A percentile compares a stretch with the other conserved stretches of the same genome.
Evolutionary conservation across 1,284 basidiomycete species (phyloP).

Genomic region (Ganoderma meredithae): DNA sequence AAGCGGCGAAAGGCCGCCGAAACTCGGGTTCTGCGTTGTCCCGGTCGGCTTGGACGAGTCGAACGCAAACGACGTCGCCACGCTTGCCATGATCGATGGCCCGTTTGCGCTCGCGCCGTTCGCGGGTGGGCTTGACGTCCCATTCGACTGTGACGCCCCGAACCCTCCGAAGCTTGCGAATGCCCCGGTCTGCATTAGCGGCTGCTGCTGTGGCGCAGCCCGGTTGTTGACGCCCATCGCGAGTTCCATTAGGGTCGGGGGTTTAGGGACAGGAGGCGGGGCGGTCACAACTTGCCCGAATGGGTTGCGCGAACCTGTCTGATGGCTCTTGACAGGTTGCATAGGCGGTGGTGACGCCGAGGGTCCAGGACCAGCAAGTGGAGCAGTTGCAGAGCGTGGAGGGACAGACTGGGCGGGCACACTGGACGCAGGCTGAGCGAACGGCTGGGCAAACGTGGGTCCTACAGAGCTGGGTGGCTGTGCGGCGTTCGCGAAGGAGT

Average conservation of each 20-base stretch:
- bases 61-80: slow-evolving; percentile 75
- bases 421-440: slow-evolving; percentile 30
- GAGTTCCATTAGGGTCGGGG: slow-evolving; percentile 85
- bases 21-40: slow-evolving; percentile 25
- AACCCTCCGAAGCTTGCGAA: slow-evolving; percentile 21
- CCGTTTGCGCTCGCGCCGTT: slow-evolving; percentile 40
- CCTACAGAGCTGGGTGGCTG: slow-evolving; percentile 19
- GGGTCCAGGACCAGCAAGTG: slow-evolving; percentile 47
- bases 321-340: slow-evolving; percentile 82
- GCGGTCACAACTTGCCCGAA: slow-evolving; percentile 82
- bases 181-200: slow-evolving; percentile 30
- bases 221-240: slow-evolving; percentile 55
- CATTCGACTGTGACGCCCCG: neutral
- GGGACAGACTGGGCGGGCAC: slow-evolving; percentile 41
- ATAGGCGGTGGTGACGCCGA: slow-evolving; percentile 48
- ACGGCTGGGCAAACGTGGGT: slow-evolving; percentile 32
- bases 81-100: slow-evolving; percentile 63
- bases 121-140: slow-evolving; percentile 6
- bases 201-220: slow-evolving; percentile 39
- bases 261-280: slow-evolving; percentile 76
- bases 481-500: slow-evolving; percentile 17
- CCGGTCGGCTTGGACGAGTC: slow-evolving; percentile 41
- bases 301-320: slow-evolving; percentile 95
- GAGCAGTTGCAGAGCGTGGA: slow-evolving; percentile 73
- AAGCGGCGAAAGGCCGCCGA: slow-evolving; percentile 37